Evolutionary conservation across 352 stramenopile genomes (phyloP), one percentile per base, ranked within the genome.

Genomic region (Globisporangium yorkense): DNA sequence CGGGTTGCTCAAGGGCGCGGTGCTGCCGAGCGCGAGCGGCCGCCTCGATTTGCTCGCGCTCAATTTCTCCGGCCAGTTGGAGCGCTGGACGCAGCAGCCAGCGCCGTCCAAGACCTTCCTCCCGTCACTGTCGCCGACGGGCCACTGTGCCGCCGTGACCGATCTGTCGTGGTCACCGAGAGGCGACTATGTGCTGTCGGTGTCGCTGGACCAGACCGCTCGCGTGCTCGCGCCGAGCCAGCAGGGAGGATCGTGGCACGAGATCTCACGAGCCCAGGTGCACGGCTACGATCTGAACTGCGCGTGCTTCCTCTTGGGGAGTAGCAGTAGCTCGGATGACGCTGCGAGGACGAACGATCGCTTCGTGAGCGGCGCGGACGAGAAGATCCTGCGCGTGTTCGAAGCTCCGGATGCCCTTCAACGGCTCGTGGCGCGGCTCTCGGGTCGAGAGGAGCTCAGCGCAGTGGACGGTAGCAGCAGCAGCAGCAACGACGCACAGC

Each of bases 251-350:
- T 66, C 50, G 50, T 89, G 72, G 72, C 66, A 72, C 61, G 83
- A 93, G 62, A 81, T 93, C 29, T 90, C 83, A 18, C 70, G 83
- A 29, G 80, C 77, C 1, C 83, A 91, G 71, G 83, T 93, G 8
- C 83, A 93, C 43, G 83, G 83, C 27, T 91, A 93, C 45, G 80
- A 93, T 49, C 70, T 93, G 58, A 88, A 91, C 59, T 93, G 83
- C 29, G 83, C 59, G 4, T 72, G 69, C 40, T 91, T 93, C 41
- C 49, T 89, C 4, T 41, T 61, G 10, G 54, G 54, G 21, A 12
- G 41, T 6, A 41, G n/a, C 7, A 31, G 20, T n/a, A 15, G 9
- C 9, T 4, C 7, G 0, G n/a, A 39, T 7, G 35, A 16, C 9
- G 31, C n/a, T 0, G 18, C 33, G 4, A 18, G 10, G 16, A 45